These are phyloP conservation scores for Apiotrichum laibachii DNA, from an alignment of 1,284 basidiomycete species.

Conservation along the genomic window DNA sequence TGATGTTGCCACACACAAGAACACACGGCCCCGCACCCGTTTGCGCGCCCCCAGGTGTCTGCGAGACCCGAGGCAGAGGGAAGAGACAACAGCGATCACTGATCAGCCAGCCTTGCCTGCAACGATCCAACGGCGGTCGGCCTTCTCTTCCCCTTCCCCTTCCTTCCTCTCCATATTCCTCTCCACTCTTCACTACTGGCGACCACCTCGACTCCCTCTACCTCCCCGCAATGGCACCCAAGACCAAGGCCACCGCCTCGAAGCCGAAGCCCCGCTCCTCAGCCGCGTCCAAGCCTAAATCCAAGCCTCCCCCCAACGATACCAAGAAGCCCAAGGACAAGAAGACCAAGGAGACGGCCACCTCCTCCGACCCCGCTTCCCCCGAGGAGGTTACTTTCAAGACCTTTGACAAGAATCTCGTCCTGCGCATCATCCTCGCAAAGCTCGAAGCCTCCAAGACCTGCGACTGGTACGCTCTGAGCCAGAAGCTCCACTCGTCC, in stretches of 20 bases:
- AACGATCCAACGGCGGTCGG: background rate
- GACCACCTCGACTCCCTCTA: too few species aligned
- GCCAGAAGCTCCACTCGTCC: slow-evolving; percentile 12
- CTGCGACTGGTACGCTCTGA: slow-evolving; percentile 36
- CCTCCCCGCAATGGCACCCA: background rate
- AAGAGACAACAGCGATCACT: too few species aligned
- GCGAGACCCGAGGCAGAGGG: too few species aligned
- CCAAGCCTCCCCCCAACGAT: background rate
- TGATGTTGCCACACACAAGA: too few species aligned
- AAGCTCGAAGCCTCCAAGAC: slow-evolving; percentile 30
- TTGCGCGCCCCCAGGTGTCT: too few species aligned
- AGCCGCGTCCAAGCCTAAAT: background rate
- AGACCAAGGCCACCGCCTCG: background rate
- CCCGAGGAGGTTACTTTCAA: background rate
- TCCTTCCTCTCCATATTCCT: background rate
- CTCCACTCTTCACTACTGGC: background rate
- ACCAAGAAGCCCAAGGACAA: slow-evolving; percentile 1
- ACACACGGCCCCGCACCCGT: too few species aligned
- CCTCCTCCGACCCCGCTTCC: background rate
- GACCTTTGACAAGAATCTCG: slow-evolving; percentile 20
- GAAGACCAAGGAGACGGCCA: background rate
- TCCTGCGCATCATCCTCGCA: slow-evolving; percentile 30
- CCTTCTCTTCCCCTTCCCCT: background rate
- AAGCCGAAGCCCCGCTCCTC: background rate
- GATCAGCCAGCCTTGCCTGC: background rate